phyloP scores from a whole-genome alignment of 2,329 filamentous ascomycete genomes.

The Falciphora oryzae region DNA sequence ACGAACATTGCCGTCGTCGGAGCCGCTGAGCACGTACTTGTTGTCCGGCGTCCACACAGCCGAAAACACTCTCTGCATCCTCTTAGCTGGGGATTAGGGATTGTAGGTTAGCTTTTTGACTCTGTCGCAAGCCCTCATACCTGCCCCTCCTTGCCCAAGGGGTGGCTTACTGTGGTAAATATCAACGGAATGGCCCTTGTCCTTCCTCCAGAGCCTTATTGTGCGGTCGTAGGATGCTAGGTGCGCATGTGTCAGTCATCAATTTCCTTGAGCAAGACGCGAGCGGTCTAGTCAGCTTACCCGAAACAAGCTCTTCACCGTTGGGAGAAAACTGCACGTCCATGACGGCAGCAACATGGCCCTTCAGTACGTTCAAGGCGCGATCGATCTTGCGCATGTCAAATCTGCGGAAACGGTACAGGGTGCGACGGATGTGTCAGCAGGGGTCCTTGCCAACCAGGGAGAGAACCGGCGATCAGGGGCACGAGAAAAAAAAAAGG shows the following conservation, averaged over 20 bases:
- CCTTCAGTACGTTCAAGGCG: constrained; percentile 83
- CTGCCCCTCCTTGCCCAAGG: not conserved
- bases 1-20: constrained; percentile 82
- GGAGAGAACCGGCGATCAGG: not conserved
- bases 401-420: constrained; percentile 40
- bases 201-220: constrained; percentile 76
- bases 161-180: constrained; percentile 67
- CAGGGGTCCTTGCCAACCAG: too few species aligned
- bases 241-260: not conserved
- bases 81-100: constrained; percentile 64
- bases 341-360: constrained; percentile 88
- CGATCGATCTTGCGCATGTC: constrained; percentile 89
- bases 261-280: not conserved
- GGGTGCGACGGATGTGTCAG: not conserved
- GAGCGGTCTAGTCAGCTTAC: constrained; percentile 29
- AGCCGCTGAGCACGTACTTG: constrained; percentile 83
- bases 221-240: constrained; percentile 67
- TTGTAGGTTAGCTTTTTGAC: constrained; percentile 63
- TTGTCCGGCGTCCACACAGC: constrained; percentile 64
- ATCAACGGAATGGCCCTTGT: constrained; percentile 79
- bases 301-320: constrained; percentile 85
- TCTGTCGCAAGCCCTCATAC: not conserved
- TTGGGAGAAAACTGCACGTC: constrained; percentile 94
- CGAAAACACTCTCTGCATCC: constrained; percentile 82
- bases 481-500: not conserved